Conservation (phyloP, 176 grass and related monocot genomes). For the Eleusine indica region DNA sequence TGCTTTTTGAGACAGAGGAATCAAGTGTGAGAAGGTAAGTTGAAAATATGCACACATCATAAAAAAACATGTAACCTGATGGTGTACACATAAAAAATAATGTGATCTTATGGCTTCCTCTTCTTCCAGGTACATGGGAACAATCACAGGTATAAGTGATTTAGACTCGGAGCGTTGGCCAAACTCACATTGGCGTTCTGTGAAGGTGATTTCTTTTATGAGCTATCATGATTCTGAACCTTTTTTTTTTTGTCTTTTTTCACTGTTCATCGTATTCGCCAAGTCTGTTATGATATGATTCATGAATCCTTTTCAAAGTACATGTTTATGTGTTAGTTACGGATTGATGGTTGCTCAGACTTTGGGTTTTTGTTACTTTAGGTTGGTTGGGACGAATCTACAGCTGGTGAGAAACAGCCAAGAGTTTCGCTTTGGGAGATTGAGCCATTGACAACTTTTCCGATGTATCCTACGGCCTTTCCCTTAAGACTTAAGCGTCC, state of each 20-base stretch:
- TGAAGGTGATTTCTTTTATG: slow-evolving; percentile 61
- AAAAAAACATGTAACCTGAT: not conserved
- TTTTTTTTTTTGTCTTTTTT: not conserved
- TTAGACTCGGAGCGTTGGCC: slow-evolving; percentile 82
- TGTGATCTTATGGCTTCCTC: slow-evolving; percentile 29
- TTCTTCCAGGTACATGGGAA: slow-evolving; percentile 93
- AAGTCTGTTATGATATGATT: slow-evolving; percentile 16
- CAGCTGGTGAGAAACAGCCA: slow-evolving; percentile 86
- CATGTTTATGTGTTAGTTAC: not conserved
- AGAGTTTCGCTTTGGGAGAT: slow-evolving; percentile 97
- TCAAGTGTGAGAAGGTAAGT: slow-evolving; percentile 83
- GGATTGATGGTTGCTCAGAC: not conserved
- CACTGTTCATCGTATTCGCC: not conserved
- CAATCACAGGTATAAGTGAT: slow-evolving; percentile 86
- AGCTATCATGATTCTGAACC: slow-evolving; percentile 10
- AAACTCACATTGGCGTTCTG: slow-evolving; percentile 93
- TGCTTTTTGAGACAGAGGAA: slow-evolving; percentile 99
- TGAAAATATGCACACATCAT: slow-evolving; percentile 9
- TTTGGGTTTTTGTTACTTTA: slow-evolving; percentile 39
- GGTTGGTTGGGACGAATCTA: slow-evolving; percentile 99
- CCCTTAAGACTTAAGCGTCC: slow-evolving; percentile 89
- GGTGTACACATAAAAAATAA: not conserved
- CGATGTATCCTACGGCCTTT: slow-evolving; percentile 89
- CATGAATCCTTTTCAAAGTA: not conserved
- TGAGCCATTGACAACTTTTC: slow-evolving; percentile 90